Conservation (phyloP, 345 rosid species). For the Streptanthus diversifolius region DNA sequence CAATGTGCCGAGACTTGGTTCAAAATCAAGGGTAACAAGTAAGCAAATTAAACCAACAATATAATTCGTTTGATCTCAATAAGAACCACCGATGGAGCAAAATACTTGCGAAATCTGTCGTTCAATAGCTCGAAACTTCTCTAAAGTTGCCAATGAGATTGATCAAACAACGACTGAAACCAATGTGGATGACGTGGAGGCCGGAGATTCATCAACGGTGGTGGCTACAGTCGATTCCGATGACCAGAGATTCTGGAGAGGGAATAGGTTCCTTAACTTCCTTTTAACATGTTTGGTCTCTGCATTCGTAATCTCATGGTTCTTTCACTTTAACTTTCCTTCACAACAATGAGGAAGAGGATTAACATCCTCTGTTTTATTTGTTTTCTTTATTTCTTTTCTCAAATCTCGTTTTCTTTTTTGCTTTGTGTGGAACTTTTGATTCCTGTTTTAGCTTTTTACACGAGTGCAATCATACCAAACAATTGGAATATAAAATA, state of each 20-base stretch:
- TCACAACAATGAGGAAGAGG: constrained; percentile 30
- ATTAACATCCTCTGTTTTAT: constrained; percentile 10
- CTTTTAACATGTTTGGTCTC: constrained; percentile 36
- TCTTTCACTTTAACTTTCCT: constrained; percentile 39
- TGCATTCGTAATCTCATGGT: constrained; percentile 41
- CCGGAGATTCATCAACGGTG: constrained; percentile 16
- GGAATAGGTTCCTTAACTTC: constrained; percentile 47
- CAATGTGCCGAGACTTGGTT: constrained; percentile 98
- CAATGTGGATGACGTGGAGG: constrained; percentile 35
- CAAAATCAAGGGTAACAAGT: constrained; percentile 94
- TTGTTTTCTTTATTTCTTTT: background rate
- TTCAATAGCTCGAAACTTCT: constrained; percentile 67
- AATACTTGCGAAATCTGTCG: constrained; percentile 84
- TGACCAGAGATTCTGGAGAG: constrained; percentile 69
- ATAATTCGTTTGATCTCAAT: background rate
- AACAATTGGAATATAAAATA: background rate
- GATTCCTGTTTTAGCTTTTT: constrained; percentile 38
- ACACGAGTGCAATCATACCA: constrained; percentile 44
- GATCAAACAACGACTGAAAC: constrained; percentile 17
- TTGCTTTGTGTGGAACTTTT: constrained; percentile 35
- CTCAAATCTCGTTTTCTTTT: constrained; percentile 23
- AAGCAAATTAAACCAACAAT: constrained; percentile 6
- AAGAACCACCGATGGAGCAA: background rate
- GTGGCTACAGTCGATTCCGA: constrained; percentile 37
- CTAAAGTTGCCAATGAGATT: constrained; percentile 32